A percentile compares a stretch with the other conserved stretches of the same genome.
These are phyloP conservation scores for Myxozyma geophila DNA, from an alignment of 805 yeast genomes.

Conservation along the genomic window DNA sequence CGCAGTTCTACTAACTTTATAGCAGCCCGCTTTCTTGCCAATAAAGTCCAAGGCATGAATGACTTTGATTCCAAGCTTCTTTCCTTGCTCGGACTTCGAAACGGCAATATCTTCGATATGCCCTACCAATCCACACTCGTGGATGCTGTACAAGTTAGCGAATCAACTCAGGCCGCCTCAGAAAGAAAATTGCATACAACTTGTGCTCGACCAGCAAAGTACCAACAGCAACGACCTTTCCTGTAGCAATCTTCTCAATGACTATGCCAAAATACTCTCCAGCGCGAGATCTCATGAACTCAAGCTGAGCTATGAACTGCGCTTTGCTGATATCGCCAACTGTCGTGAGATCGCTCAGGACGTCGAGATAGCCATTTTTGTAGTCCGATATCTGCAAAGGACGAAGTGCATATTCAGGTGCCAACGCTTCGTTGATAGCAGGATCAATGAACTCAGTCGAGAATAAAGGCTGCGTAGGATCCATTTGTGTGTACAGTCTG, in stretches of 20 bases:
- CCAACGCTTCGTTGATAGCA: slow-evolving; percentile 39
- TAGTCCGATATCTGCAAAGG: slow-evolving; percentile 61
- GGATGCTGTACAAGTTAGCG: slow-evolving; percentile 53
- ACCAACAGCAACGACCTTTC: slow-evolving; percentile 79
- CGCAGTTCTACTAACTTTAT: slow-evolving; percentile 58
- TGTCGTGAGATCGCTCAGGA: slow-evolving; percentile 71
- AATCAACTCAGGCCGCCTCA: neutral
- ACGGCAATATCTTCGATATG: slow-evolving; percentile 96
- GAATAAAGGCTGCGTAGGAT: neutral
- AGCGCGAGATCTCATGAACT: slow-evolving; percentile 59
- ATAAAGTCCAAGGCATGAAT: slow-evolving; percentile 64
- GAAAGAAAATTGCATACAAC: slow-evolving; percentile 37
- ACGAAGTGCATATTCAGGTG: slow-evolving; percentile 70
- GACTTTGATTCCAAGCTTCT: slow-evolving; percentile 71
- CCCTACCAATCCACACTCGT: slow-evolving; percentile 82
- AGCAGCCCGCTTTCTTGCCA: slow-evolving; percentile 69
- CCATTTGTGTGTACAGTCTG: neutral
- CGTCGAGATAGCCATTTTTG: slow-evolving; percentile 62
- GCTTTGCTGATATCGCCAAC: slow-evolving; percentile 71
- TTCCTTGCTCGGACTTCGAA: slow-evolving; percentile 74
- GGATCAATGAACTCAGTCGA: slow-evolving; percentile 20
- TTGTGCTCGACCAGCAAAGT: slow-evolving; percentile 79
- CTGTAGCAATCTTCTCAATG: slow-evolving; percentile 55
- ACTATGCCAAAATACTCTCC: slow-evolving; percentile 72
- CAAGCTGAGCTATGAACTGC: slow-evolving; percentile 57